Evolutionary conservation across 2,329 filamentous ascomycete genomes (phyloP).

Genomic region (Claviceps humidiphila): DNA sequence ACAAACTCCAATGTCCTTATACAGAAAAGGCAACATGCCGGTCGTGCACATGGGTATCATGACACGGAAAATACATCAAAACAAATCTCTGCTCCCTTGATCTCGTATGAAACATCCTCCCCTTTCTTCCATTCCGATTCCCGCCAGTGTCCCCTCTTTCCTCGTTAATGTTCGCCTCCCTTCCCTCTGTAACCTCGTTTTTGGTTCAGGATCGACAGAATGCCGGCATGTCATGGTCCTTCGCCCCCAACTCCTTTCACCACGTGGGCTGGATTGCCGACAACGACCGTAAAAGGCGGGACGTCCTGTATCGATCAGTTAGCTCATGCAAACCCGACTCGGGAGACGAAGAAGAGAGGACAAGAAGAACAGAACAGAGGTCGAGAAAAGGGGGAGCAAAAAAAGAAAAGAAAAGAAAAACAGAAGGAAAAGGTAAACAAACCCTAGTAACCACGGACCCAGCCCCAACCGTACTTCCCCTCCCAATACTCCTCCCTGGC

Average conservation of each 20-base stretch:
- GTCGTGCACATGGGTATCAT: conserved; percentile 18
- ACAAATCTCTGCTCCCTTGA: background rate
- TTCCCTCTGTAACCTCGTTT: background rate
- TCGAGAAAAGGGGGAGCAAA: background rate
- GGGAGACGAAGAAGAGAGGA: background rate
- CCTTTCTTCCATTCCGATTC: background rate
- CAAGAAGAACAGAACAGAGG: background rate
- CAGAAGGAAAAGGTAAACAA: conserved; percentile 11
- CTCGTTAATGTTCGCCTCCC: too few species aligned
- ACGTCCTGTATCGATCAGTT: conserved; percentile 37
- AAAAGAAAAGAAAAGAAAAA: background rate
- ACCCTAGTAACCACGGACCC: conserved; percentile 75
- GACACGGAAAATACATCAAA: conserved; percentile 10
- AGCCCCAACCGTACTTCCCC: conserved; percentile 67
- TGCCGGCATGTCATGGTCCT: conserved; percentile 12
- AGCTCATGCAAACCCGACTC: background rate
- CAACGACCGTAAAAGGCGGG: conserved; percentile 53
- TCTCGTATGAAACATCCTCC: background rate
- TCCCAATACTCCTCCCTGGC: conserved; percentile 67
- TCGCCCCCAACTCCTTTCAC: conserved; percentile 27
- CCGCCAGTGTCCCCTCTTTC: background rate
- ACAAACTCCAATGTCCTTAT: conserved; percentile 2
- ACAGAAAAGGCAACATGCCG: conserved; percentile 8
- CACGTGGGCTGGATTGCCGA: conserved; percentile 55
- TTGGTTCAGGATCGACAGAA: background rate